Percentiles rank a stretch among this genome's conserved stretches.
phyloP scores from a whole-genome alignment of 139 green algal species.

The Chlamydomonas asymmetrica region DNA sequence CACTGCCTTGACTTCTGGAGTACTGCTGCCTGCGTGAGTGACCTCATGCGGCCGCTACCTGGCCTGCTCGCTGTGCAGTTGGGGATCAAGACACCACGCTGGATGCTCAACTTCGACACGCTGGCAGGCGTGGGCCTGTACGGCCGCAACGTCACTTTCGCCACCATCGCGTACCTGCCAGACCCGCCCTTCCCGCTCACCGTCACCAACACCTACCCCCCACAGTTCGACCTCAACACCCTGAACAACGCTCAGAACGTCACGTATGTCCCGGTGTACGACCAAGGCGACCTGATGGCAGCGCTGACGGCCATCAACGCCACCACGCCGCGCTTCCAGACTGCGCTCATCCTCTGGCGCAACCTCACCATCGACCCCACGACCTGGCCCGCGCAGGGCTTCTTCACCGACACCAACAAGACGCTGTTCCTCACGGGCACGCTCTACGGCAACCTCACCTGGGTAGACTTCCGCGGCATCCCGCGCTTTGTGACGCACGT shows the following conservation, averaged over 20 bases:
- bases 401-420: not conserved
- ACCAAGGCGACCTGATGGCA: conserved; percentile 5
- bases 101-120: not conserved
- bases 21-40: too few relatives aligned
- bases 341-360: not conserved
- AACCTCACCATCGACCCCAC: conserved; percentile 18
- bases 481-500: not conserved
- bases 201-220: conserved; percentile 2
- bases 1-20: too few relatives aligned
- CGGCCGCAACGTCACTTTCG: not conserved
- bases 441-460: not conserved
- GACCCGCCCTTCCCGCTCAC: not conserved
- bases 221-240: not conserved
- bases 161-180: not conserved
- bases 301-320: not conserved
- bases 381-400: not conserved
- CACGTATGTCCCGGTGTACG: conserved; percentile 6
- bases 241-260: not conserved
- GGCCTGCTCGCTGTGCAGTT: too few relatives aligned
- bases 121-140: conserved; percentile 3
- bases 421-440: conserved; percentile 3
- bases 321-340: not conserved
- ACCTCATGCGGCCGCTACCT: too few relatives aligned
- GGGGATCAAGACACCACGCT: too few relatives aligned
- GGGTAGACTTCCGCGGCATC: conserved; percentile 8